Base-by-base conservation (phyloP, 2,329 filamentous ascomycete genomes). In the Penicillium sp. region DNA sequence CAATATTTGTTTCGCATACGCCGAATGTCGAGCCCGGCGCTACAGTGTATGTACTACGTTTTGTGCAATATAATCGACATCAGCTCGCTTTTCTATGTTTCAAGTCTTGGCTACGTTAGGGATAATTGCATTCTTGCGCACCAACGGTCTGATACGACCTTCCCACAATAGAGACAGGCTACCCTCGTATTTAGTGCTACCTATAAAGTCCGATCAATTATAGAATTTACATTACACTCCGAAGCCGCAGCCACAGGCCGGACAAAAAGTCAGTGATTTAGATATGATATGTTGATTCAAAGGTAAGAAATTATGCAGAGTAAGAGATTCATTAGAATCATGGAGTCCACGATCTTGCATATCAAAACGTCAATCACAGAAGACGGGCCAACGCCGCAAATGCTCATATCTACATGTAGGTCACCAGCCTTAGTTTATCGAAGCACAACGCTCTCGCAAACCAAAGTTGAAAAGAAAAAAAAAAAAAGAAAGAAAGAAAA, bases 351-450 rank as follows among this genome's bases (percentile, higher is more conserved):
- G 49, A 50, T 28, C 48, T 46, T 28, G 46, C 43, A 58, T 53
- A 49, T 46, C 52, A 57, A 54, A 52, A 52, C 57, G 53, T 51
- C 52, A 61, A 49, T 57, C 58, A 61, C 47, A 49, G 34, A 59
- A 61, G 53, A 53, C 49, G 48, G 39, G 52, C 57, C 50, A 66
- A 67, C 64, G 63, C 68, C 66, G 55, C 59, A 61, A 59, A 69
- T 69, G 66, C 66, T 66, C 62, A 64, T 68, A 69, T 69, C 66
- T 69, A 69, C 66, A 69, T 64, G 57, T 60, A 64, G 49, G 51
- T 62, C 63, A 59, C 66, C 61, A 58, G 57, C 59, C 61, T 64
- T 59, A 61, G 56, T 62, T 59, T 65, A 61, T 63, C 58, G 61
- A 61, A 65, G 61, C 61, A 59, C 57, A 56, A 51, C 52, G 58